Evolutionary conservation across 805 yeast genomes (phyloP).

Genomic region (Wickerhamomyces subpelliculosus): DNA sequence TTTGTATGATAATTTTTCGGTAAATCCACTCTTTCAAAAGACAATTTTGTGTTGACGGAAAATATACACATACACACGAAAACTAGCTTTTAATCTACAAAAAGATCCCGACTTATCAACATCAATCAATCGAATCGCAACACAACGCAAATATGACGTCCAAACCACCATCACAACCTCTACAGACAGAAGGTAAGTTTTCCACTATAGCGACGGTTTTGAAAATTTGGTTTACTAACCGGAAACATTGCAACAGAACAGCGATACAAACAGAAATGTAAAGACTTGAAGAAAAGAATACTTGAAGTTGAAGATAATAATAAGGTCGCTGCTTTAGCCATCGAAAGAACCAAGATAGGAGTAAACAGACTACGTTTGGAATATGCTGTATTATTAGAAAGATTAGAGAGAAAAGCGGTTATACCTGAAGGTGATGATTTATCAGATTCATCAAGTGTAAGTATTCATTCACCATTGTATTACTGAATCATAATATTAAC

Average conservation of each 20-base stretch:
- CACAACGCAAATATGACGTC: no score
- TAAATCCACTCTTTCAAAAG: no score
- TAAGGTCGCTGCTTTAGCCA: slow-evolving; percentile 67
- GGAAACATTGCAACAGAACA: slow-evolving; percentile 22
- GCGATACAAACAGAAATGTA: slow-evolving; percentile 57
- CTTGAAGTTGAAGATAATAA: slow-evolving; percentile 70
- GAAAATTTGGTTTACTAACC: background rate
- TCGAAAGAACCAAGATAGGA: slow-evolving; percentile 68
- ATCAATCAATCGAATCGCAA: no score
- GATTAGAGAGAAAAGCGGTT: slow-evolving; percentile 55
- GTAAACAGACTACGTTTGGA: slow-evolving; percentile 78
- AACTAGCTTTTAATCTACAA: no score
- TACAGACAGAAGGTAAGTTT: background rate
- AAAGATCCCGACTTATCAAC: no score
- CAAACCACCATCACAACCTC: no score
- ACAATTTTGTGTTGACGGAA: no score
- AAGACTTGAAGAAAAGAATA: slow-evolving; percentile 62
- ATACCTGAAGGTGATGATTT: slow-evolving; percentile 8
- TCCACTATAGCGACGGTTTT: no score
- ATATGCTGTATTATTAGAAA: slow-evolving; percentile 71
- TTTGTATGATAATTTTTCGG: no score
- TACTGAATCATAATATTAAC: background rate
- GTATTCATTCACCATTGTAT: slow-evolving; percentile 22
- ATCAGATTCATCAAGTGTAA: slow-evolving; percentile 1
- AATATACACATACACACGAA: no score